These are phyloP conservation scores for Malassezia sp. DNA, from an alignment of 1,284 basidiomycete genomes.

Conservation along the genomic window DNA sequence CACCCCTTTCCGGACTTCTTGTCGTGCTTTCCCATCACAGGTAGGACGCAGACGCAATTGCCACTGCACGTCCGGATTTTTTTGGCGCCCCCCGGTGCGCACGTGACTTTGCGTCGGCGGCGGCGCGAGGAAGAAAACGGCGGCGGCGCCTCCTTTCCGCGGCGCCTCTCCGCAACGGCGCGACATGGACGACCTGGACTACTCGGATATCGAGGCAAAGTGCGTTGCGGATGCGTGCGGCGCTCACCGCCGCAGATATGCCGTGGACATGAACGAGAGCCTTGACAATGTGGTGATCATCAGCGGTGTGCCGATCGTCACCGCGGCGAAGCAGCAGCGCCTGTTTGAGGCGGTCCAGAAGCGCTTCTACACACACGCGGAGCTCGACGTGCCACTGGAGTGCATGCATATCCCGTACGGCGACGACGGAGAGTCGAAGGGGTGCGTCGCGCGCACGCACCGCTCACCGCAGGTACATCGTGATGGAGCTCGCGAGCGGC, in stretches of 20 bases:
- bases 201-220: constrained; percentile 86
- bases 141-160: no score
- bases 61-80: background rate
- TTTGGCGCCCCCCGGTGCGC: constrained; percentile 6
- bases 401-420: constrained; percentile 48
- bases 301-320: constrained; percentile 48
- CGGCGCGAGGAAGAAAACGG: constrained; percentile 17
- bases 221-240: constrained; percentile 50
- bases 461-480: constrained; percentile 65
- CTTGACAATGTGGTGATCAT: constrained; percentile 49
- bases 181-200: constrained; percentile 64
- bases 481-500: constrained; percentile 71
- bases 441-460: constrained; percentile 15
- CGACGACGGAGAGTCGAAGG: constrained; percentile 47
- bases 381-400: constrained; percentile 39
- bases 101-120: constrained; percentile 10
- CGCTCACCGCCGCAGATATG: no score
- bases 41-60: background rate
- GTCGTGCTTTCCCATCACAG: constrained; percentile 38
- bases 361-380: constrained; percentile 45
- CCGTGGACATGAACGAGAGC: constrained; percentile 44
- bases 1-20: constrained; percentile 45
- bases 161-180: no score
- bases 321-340: constrained; percentile 44
- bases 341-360: constrained; percentile 48